Percentiles rank a stretch among this genome's conserved stretches.
These are phyloP conservation scores for Camellia japonica DNA, from an alignment of 148 eudicot genomes.

Conservation along the genomic window DNA sequence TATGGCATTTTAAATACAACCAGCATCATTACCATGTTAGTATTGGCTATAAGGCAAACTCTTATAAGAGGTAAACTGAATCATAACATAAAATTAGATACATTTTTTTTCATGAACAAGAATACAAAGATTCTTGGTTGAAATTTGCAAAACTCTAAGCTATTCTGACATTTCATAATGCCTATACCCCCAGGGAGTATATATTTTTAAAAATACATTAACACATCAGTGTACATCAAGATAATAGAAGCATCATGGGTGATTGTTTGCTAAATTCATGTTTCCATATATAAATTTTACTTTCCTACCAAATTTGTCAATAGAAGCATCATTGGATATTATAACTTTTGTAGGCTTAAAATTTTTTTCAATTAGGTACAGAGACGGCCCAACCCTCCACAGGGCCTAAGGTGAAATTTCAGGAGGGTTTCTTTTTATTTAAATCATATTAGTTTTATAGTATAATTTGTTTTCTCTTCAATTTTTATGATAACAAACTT, in stretches of 20 bases:
- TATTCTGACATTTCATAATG: neutral
- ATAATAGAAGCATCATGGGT: conserved; percentile 2
- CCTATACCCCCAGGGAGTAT: too few relatives aligned
- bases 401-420: too few relatives aligned
- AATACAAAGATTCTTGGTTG: neutral
- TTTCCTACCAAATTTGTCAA: neutral
- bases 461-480: too few relatives aligned
- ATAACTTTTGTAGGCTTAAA: neutral
- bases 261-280: neutral
- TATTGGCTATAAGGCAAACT: neutral
- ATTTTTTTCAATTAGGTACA: too few relatives aligned
- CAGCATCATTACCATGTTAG: neutral
- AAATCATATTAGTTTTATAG: too few relatives aligned
- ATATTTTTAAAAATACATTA: neutral
- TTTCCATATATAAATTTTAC: neutral
- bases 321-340: neutral
- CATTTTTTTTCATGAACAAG: neutral
- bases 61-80: neutral
- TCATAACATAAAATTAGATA: neutral
- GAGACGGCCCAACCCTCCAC: too few relatives aligned
- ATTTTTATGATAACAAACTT: too few relatives aligned
- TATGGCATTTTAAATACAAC: neutral
- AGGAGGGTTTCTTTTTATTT: too few relatives aligned
- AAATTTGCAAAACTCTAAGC: neutral
- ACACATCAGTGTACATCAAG: neutral